Evolutionary conservation across 192 early-diverging fungal species (phyloP), one percentile per base, ranked within the genome.

Genomic region (Podila epicladia): DNA sequence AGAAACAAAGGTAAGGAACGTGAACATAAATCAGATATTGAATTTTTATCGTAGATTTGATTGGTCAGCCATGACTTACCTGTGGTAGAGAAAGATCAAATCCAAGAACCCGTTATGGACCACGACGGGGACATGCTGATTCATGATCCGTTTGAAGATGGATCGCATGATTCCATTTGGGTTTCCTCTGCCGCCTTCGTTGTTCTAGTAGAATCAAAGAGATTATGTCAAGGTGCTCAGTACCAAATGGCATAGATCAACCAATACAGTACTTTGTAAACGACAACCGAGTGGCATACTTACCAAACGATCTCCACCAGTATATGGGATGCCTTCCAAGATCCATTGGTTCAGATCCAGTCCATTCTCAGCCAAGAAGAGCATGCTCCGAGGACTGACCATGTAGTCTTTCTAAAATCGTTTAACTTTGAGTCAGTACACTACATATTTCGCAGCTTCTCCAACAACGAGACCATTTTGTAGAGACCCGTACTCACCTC

Each of bases 61-160:
- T 15, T 2, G 13, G 50, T 17, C 59, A 28, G 53, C 2, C 41
- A 45, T 31, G 19, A 29, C 29, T 61, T 80, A 80, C 77, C 77
- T 80, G 24, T 97, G 91, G 82, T 99, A 98, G 12, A 99, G 62
- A 78, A 96, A 99, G 69, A 97, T 90, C 13, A 99, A 75, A 77
- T 99, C 98, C 33, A 97, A 84, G 24, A 98, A 85, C 0, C 97
- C 98, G 79, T 99, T 99, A 88, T 99, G 98, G 0, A 97, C 84
- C 11, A 97, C 88, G 19, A 99, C 74, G 2, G 96, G 94, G 17
- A 92, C 80, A 4, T 83, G 74, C 35, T 64, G 63, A 0, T 75
- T 75, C 38, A 89, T 75, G 49, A 91, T 82, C 4, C 87, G 83
- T 19, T 84, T 67, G 62, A 92, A 89, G 38, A 93, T 76, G 24